Percentiles rank a stretch among this genome's conserved stretches.
Evolutionary conservation across 768 basidiomycete species (phyloP).

Genomic region (Podaxis sp.): DNA sequence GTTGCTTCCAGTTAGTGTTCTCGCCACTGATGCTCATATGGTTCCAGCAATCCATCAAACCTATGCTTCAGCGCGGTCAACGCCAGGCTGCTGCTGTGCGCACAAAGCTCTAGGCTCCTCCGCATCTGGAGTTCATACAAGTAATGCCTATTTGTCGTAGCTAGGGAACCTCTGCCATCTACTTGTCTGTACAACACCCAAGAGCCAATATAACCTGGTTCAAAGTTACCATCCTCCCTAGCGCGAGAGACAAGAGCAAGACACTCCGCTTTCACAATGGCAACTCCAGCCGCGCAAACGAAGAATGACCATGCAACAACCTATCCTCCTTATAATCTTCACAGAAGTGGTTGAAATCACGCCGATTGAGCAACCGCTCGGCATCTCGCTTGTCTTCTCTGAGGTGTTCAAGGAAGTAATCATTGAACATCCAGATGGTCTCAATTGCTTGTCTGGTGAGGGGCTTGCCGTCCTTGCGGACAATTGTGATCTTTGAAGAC

Average conservation of each 20-base stretch:
- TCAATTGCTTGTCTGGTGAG: slow-evolving; percentile 5
- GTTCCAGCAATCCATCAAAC: slow-evolving; percentile 43
- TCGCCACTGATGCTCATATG: neutral
- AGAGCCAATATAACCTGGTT: neutral
- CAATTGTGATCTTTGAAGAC: neutral
- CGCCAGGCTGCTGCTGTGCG: slow-evolving; percentile 20
- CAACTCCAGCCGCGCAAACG: neutral
- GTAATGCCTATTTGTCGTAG: neutral
- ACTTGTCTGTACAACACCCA: neutral
- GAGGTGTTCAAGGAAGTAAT: slow-evolving; percentile 4
- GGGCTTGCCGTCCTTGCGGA: slow-evolving; percentile 1
- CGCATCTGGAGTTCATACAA: neutral
- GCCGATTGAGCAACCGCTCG: neutral
- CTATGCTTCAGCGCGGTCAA: slow-evolving; percentile 46
- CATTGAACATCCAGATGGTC: slow-evolving; percentile 4
- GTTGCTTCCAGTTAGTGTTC: slow-evolving; percentile 8
- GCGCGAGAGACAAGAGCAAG: neutral
- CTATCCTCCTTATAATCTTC: slow-evolving; percentile 4
- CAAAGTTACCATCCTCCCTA: neutral
- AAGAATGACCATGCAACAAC: neutral
- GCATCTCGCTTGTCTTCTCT: neutral
- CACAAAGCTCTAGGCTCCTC: neutral
- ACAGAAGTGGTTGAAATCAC: slow-evolving; percentile 1
- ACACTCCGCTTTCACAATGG: neutral
- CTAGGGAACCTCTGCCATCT: neutral